phyloP scores from a whole-genome alignment of 257 asterid species.

The Rauvolfia tetraphylla region DNA sequence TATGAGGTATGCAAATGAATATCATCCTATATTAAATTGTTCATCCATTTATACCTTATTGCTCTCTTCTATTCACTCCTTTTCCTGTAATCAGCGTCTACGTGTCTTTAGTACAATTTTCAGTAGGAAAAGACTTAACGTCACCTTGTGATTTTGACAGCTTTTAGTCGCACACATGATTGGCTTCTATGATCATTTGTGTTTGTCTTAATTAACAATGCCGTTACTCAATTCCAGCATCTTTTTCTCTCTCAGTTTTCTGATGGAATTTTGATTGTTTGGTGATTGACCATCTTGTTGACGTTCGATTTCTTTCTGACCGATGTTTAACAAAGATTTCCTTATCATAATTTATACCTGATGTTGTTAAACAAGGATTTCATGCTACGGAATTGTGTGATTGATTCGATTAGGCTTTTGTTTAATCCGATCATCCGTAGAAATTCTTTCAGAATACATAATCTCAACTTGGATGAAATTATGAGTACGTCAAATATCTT shows the following conservation, averaged over 20 bases:
- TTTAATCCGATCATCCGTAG: neutral
- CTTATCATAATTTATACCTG: neutral
- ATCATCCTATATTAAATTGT: too few relatives aligned
- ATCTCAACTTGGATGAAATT: too few relatives aligned
- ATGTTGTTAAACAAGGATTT: too few relatives aligned
- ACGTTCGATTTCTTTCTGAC: neutral
- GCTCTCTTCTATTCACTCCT: too few relatives aligned
- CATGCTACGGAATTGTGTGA: neutral
- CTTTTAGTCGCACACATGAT: neutral
- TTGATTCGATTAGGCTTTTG: neutral
- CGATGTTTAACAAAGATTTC: neutral
- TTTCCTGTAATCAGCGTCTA: neutral
- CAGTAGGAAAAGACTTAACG: neutral
- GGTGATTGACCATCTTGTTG: neutral
- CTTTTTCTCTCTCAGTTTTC: neutral
- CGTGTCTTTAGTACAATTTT: neutral
- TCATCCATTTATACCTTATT: too few relatives aligned
- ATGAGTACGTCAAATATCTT: neutral
- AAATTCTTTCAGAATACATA: too few relatives aligned
- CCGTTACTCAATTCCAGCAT: neutral
- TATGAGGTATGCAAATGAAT: constrained; percentile 62
- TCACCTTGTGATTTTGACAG: neutral
- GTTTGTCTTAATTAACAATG: neutral
- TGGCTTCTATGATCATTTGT: neutral
- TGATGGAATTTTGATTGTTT: neutral